phyloP scores from a whole-genome alignment of 305 asterid genomes.

The Fraxinus paxiana region DNA sequence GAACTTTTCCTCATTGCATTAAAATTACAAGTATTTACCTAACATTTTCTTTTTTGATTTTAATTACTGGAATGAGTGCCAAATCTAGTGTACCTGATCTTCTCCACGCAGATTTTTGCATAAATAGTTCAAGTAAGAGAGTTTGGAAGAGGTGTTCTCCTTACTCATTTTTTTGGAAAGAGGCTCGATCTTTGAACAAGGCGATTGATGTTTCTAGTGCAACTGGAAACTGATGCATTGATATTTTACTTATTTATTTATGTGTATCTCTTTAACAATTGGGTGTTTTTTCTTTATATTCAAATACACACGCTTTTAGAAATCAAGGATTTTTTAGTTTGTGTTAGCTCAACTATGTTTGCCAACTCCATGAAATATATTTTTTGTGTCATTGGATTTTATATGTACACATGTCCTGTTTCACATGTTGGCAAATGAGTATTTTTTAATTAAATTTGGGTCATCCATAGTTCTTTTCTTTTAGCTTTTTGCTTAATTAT shows the following conservation, averaged over 20 bases:
- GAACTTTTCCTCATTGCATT: background rate
- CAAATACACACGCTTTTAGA: background rate
- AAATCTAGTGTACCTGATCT: background rate
- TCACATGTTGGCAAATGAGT: background rate
- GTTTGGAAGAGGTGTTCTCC: background rate
- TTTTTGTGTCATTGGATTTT: background rate
- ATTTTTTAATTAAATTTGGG: background rate
- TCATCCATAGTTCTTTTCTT: background rate
- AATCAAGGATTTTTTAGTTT: background rate
- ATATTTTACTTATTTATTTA: background rate
- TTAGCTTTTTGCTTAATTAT: background rate
- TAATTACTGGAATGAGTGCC: background rate
- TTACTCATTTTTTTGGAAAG: background rate
- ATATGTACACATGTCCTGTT: background rate
- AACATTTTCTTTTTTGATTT: background rate
- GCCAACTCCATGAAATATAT: background rate
- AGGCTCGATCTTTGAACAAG: background rate
- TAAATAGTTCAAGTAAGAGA: background rate
- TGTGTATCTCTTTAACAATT: background rate
- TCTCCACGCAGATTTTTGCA: slow-evolving; percentile 4
- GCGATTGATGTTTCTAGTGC: background rate
- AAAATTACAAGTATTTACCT: background rate
- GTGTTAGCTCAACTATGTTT: background rate
- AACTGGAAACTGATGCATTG: background rate
- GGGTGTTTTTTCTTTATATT: background rate